Conservation (phyloP, 2,329 filamentous ascomycete genomes). For the Grosmannia serpens region DNA sequence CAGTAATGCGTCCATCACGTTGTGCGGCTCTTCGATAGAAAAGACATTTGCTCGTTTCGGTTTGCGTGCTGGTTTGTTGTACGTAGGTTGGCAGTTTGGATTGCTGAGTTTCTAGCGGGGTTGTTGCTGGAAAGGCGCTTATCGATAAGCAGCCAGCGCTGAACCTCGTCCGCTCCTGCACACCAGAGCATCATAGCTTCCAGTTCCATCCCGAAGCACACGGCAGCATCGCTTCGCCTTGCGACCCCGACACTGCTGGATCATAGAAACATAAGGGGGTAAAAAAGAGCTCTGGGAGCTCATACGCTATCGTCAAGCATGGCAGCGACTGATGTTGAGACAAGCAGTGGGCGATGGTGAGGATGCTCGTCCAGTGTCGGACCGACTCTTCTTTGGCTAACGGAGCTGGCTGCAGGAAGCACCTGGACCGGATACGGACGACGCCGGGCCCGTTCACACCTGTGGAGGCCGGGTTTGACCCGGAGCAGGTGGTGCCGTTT, state of each 20-base stretch:
- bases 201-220: too few species aligned
- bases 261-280: not conserved
- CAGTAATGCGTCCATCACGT: slow-evolving; percentile 43
- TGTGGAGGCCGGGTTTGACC: slow-evolving; percentile 43
- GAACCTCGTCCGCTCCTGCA: not conserved
- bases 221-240: not conserved
- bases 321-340: not conserved
- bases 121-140: not conserved
- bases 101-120: not conserved
- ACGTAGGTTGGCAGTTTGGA: not conserved
- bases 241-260: not conserved
- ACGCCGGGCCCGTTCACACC: slow-evolving; percentile 66
- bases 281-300: not conserved
- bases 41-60: not conserved
- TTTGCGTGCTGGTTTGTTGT: not conserved
- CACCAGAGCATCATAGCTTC: too few species aligned
- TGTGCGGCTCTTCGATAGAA: not conserved
- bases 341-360: not conserved
- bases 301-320: not conserved
- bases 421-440: slow-evolving; percentile 70
- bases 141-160: not conserved
- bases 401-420: slow-evolving; percentile 45
- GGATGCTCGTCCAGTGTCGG: not conserved
- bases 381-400: not conserved
- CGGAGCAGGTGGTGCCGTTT: slow-evolving; percentile 39